Evolutionary conservation across 805 yeast species (phyloP).

Genomic region (Hermanozyma aechmeae): DNA sequence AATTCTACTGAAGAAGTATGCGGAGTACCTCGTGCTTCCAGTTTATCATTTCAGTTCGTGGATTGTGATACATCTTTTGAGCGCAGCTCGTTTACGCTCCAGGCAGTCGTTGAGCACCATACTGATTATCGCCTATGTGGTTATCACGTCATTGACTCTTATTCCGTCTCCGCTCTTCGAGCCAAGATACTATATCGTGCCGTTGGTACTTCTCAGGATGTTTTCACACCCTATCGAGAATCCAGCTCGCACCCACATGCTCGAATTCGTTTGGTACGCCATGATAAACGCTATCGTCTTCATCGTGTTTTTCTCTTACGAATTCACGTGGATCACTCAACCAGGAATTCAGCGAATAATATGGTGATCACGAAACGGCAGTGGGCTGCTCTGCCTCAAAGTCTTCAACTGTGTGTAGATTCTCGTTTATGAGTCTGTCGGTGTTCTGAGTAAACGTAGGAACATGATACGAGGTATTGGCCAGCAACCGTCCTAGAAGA

Average conservation of each 20-base stretch:
- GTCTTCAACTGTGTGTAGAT: too few relatives aligned
- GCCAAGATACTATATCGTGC: constrained; percentile 85
- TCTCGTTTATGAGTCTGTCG: constrained; percentile 22
- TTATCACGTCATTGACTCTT: constrained; percentile 50
- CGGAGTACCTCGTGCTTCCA: constrained; percentile 47
- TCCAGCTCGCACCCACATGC: constrained; percentile 12
- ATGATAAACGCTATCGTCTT: constrained; percentile 45
- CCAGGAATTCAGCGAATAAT: constrained; percentile 67
- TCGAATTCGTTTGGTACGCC: constrained; percentile 59
- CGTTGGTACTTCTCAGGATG: constrained; percentile 67
- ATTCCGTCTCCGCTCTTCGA: constrained; percentile 90
- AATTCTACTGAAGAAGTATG: constrained; percentile 42
- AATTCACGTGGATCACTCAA: constrained; percentile 64
- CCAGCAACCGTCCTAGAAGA: too few relatives aligned
- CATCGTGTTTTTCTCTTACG: constrained; percentile 46
- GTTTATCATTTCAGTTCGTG: constrained; percentile 57
- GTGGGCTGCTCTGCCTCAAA: too few relatives aligned
- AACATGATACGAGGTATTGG: constrained; percentile 2
- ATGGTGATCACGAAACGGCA: too few relatives aligned
- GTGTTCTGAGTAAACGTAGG: constrained; percentile 6
- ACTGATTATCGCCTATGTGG: constrained; percentile 41
- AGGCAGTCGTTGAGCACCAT: too few relatives aligned
- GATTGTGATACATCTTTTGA: constrained; percentile 13
- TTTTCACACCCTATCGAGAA: constrained; percentile 30
- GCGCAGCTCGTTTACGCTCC: constrained; percentile 8